Percentiles rank a stretch among this genome's conserved stretches.
Evolutionary conservation across 179 eudicot species (phyloP).

Genomic region (Silene vulgaris): DNA sequence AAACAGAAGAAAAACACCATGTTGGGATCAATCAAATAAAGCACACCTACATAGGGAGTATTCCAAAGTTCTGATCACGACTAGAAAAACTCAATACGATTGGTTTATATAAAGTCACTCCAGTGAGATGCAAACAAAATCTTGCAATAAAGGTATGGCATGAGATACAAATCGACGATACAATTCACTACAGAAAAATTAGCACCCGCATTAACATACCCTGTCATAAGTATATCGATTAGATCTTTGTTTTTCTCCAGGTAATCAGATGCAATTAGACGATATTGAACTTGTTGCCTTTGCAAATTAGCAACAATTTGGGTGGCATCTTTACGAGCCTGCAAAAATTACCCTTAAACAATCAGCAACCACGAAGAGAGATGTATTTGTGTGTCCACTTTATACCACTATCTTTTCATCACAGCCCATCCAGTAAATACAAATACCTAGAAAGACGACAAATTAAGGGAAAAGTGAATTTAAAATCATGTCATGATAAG

Average conservation of each 20-base stretch:
- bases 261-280: slow-evolving; percentile 87
- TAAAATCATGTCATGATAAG: background rate
- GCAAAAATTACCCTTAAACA: slow-evolving; percentile 28
- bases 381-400: background rate
- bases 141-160: background rate
- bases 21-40: background rate
- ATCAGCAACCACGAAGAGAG: background rate
- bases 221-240: slow-evolving; percentile 67
- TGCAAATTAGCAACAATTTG: slow-evolving; percentile 98
- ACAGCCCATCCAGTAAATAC: background rate
- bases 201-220: slow-evolving; percentile 47
- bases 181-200: background rate
- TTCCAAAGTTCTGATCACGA: background rate
- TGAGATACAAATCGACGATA: background rate
- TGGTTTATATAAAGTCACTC: background rate
- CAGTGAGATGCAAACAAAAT: background rate
- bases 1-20: background rate
- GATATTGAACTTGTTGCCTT: slow-evolving; percentile 86
- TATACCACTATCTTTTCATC: slow-evolving; percentile 4
- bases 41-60: background rate
- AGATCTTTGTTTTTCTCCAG: slow-evolving; percentile 80
- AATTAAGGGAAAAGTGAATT: background rate
- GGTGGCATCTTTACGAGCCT: slow-evolving; percentile 98
- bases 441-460: background rate
- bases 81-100: background rate